phyloP scores from a whole-genome alignment of 495 filamentous ascomycete genomes.

The Pyronema omphalodes region DNA sequence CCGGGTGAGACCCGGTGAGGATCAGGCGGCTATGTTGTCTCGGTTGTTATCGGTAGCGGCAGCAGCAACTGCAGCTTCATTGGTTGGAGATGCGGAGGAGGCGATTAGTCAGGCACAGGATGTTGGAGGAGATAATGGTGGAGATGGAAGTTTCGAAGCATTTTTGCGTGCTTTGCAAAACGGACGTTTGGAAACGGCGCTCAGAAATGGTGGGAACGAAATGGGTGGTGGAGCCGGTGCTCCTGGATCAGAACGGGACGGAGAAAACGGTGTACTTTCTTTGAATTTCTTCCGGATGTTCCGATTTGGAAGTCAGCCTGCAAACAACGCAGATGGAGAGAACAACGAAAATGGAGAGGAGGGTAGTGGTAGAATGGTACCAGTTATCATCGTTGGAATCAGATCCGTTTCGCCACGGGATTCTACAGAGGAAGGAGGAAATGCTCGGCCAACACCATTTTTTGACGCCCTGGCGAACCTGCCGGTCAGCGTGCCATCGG shows the following conservation, averaged over 20 bases:
- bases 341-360: slow-evolving; percentile 34
- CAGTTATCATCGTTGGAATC: slow-evolving; percentile 43
- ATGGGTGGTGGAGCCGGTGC: slow-evolving; percentile 21
- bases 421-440: slow-evolving; percentile 28
- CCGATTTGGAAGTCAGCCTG: slow-evolving; percentile 34
- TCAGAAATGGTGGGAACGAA: slow-evolving; percentile 26
- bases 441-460: slow-evolving; percentile 36
- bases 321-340: slow-evolving; percentile 26
- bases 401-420: slow-evolving; percentile 43
- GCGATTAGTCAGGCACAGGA: slow-evolving; percentile 40
- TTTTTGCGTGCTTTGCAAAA: slow-evolving; percentile 40
- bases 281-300: slow-evolving; percentile 44
- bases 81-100: slow-evolving; percentile 37
- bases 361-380: slow-evolving; percentile 28
- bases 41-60: slow-evolving; percentile 41
- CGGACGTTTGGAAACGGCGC: slow-evolving; percentile 30
- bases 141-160: slow-evolving; percentile 38
- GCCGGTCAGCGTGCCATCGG: slow-evolving; percentile 27
- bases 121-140: slow-evolving; percentile 35
- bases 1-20: slow-evolving; percentile 34
- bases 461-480: slow-evolving; percentile 39
- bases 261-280: slow-evolving; percentile 29
- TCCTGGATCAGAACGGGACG: slow-evolving; percentile 5
- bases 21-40: slow-evolving; percentile 38
- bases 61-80: slow-evolving; percentile 41